Conservation (phyloP, 2,329 filamentous ascomycete species). For the Xylariaceae sp. region DNA sequence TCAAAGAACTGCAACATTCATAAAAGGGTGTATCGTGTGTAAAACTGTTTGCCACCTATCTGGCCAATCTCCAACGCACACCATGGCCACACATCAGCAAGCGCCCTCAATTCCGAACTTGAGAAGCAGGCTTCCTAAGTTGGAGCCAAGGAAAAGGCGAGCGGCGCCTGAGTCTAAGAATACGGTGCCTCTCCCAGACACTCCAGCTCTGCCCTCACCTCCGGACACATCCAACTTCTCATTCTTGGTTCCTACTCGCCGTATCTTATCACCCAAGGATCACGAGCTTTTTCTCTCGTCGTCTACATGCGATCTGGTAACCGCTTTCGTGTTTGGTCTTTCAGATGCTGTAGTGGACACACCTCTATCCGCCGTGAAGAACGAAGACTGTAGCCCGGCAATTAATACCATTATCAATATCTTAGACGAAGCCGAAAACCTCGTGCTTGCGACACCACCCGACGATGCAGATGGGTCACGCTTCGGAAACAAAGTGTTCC, state of each 20-base stretch:
- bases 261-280: conserved; percentile 78
- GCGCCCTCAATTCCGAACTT: conserved; percentile 41
- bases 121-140: conserved; percentile 59
- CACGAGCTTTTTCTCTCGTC: conserved; percentile 79
- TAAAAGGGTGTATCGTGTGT: too few relatives aligned
- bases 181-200: conserved; percentile 64
- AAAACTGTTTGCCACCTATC: too few relatives aligned
- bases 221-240: conserved; percentile 56
- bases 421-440: conserved; percentile 63
- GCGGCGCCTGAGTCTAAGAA: conserved; percentile 42
- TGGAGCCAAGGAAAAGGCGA: conserved; percentile 60
- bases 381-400: conserved; percentile 52
- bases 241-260: conserved; percentile 66
- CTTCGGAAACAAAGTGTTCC: conserved; percentile 92
- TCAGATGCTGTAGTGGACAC: conserved; percentile 74
- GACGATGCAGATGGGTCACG: conserved; percentile 83
- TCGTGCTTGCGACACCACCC: conserved; percentile 69
- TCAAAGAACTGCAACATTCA: too few relatives aligned
- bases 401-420: conserved; percentile 65
- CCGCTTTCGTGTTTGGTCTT: conserved; percentile 81
- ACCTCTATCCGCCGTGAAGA: conserved; percentile 59
- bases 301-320: conserved; percentile 68
- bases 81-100: conserved; percentile 22
- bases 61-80: not conserved
- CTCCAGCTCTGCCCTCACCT: conserved; percentile 67